Evolutionary conservation across 2,329 filamentous ascomycete genomes (phyloP).

Genomic region (Fusarium subglutinans): DNA sequence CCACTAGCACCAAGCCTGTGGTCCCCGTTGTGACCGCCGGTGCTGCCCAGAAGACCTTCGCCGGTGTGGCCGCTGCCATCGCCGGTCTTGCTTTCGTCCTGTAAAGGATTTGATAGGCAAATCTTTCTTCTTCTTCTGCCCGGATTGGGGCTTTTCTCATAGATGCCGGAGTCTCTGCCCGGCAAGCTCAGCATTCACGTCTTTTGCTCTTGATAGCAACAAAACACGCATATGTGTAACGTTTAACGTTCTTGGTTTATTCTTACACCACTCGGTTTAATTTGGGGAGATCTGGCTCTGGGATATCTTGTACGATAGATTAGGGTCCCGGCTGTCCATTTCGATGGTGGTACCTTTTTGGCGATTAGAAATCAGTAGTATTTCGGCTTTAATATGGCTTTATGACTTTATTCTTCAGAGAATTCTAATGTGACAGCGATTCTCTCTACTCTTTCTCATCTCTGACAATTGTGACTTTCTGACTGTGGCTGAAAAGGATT

Average conservation of each 20-base stretch:
- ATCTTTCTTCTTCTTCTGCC: not conserved
- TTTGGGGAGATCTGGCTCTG: constrained; percentile 17
- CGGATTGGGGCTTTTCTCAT: not conserved
- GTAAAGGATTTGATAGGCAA: constrained; percentile 26
- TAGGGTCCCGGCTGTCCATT: constrained; percentile 20
- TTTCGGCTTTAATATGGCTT: constrained; percentile 38
- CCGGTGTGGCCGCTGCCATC: constrained; percentile 36
- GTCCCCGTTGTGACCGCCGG: constrained; percentile 38
- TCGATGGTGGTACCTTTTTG: constrained; percentile 35
- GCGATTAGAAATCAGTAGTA: constrained; percentile 35
- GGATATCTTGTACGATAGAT: constrained; percentile 20
- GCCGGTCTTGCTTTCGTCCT: constrained; percentile 41
- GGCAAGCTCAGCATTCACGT: constrained; percentile 14
- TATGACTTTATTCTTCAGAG: constrained; percentile 8
- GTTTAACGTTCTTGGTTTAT: constrained; percentile 39
- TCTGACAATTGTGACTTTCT: not conserved
- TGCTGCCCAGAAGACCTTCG: constrained; percentile 38
- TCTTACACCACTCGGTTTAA: constrained; percentile 29
- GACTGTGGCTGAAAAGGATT: not conserved
- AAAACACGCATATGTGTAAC: constrained; percentile 27
- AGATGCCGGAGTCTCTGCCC: not conserved
- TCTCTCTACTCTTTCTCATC: not conserved
- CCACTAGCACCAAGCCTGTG: constrained; percentile 11
- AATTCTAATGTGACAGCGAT: not conserved
- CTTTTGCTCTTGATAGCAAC: constrained; percentile 1